Percentiles rank a stretch among this genome's conserved stretches.
phyloP scores from a whole-genome alignment of 2,329 filamentous ascomycete species.

The Paecilomyces sp. region DNA sequence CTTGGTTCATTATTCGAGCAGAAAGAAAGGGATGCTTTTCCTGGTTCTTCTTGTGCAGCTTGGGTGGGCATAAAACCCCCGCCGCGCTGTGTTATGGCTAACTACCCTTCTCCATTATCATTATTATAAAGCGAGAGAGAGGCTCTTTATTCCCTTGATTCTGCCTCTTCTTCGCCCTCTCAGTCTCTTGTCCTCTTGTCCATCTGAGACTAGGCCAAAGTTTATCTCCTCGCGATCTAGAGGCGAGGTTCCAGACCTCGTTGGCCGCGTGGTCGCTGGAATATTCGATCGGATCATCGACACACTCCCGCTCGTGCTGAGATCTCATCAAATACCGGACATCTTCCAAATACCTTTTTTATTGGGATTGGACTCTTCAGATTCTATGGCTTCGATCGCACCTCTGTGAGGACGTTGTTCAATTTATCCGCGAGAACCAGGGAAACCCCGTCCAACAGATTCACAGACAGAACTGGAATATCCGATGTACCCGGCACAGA shows the following conservation, averaged over 20 bases:
- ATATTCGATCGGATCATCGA: neutral
- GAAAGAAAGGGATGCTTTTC: neutral
- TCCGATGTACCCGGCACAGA: neutral
- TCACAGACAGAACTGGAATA: neutral
- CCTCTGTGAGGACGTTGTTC: neutral
- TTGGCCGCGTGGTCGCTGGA: neutral
- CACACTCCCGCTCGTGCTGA: neutral
- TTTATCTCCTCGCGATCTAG: neutral
- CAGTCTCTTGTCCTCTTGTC: no score
- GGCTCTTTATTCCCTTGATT: neutral
- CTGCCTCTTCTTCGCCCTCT: neutral
- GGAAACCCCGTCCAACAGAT: neutral
- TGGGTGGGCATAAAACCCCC: neutral
- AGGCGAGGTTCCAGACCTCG: neutral
- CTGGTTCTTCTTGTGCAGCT: neutral
- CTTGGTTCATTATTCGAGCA: neutral
- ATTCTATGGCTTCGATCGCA: neutral
- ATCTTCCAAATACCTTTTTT: no score
- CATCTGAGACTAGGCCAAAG: no score
- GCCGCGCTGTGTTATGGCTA: neutral
- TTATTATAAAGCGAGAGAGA: neutral
- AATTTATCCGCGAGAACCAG: neutral
- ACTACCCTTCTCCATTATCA: neutral
- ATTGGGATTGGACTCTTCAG: neutral
- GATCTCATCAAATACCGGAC: neutral